Percentiles rank a stretch among this genome's conserved stretches.
Evolutionary conservation across 2,329 filamentous ascomycete genomes (phyloP).

Genomic region (Penicillium sclerotiorum): DNA sequence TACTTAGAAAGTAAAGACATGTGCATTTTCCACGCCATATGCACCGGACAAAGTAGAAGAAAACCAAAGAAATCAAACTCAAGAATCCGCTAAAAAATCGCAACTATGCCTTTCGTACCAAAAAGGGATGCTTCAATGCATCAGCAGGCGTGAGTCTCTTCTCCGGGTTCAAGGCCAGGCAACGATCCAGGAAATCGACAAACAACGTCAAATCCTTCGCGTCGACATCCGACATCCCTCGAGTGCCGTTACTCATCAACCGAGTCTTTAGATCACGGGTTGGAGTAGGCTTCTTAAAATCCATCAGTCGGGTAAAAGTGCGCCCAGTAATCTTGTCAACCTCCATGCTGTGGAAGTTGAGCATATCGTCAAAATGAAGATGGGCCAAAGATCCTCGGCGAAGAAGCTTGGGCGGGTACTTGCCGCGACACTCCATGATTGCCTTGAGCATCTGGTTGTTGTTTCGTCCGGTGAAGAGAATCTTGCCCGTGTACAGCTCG

Average conservation of each 20-base stretch:
- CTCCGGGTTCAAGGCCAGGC: conserved; percentile 85
- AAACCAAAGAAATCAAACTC: neutral
- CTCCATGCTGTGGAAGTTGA: conserved; percentile 83
- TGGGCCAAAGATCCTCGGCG: conserved; percentile 76
- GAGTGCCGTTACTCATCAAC: conserved; percentile 70
- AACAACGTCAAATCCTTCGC: conserved; percentile 79
- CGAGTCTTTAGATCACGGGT: conserved; percentile 80
- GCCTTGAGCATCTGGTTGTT: conserved; percentile 98
- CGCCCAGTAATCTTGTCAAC: conserved; percentile 85
- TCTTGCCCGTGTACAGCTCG: conserved; percentile 96
- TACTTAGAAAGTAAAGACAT: too few relatives aligned
- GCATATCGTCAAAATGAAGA: conserved; percentile 80
- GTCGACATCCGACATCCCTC: conserved; percentile 73
- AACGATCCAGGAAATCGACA: conserved; percentile 84
- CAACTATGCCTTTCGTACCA: conserved; percentile 50
- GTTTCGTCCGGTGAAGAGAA: conserved; percentile 89
- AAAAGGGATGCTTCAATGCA: conserved; percentile 87
- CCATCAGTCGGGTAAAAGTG: conserved; percentile 55
- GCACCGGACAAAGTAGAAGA: neutral
- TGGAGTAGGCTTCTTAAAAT: conserved; percentile 70
- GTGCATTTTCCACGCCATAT: too few relatives aligned
- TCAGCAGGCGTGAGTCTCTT: conserved; percentile 86
- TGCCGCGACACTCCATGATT: conserved; percentile 95
- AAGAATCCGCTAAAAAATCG: neutral
- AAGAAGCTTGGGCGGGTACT: conserved; percentile 85